Base-by-base conservation (phyloP, 345 rosid species). In the Eucalyptus decipiens region DNA sequence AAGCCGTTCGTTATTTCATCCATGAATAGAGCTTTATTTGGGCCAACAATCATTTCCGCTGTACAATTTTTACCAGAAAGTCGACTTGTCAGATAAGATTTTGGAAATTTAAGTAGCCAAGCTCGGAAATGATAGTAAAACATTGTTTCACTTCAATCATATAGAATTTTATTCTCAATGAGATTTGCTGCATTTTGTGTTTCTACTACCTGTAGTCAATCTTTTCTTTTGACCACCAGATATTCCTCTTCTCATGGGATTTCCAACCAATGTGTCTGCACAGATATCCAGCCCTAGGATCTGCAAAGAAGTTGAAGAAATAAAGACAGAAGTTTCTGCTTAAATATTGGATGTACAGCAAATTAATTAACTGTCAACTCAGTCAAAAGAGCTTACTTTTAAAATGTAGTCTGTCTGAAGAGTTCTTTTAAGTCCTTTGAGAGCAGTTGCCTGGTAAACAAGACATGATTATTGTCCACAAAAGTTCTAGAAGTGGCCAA, bases 31-130 rank as follows among this genome's bases (percentile, higher is more conserved):
- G 97, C 94, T 91, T 92, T 94, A 43, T 90, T 91, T 21, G 98
- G 96, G 23, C 97, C 96, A 16, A 96, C 95, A 67, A 94, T 91
- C 95, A 96, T 94, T 91, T 96, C 98, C 51, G 94, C 98, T 95
- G 94, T 89, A 89, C 52, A 54, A 58, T 86, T 37, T 47, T 37
- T 76, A 37, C 83, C 83, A 76, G 47, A 37, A 37, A 76, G 62
- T 32, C 72, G 87, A 24, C 83, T 76, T 37, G 83, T 76, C 45
- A 76, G 83, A 76, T 19, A 76, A 34, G 81, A 72, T 34, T 72
- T 76, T 76, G 83, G 83, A 76, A 13, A 11, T 76, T 76, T 21
- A 76, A 76, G 47, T 76, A 37, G 45, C 16, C 83, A 76, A 76
- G 83, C 28, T 76, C 15, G 0, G 2, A 76, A 76, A 72, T 72